Conservation (phyloP, 306 rosid genomes). For the Castanopsis chinensis region DNA sequence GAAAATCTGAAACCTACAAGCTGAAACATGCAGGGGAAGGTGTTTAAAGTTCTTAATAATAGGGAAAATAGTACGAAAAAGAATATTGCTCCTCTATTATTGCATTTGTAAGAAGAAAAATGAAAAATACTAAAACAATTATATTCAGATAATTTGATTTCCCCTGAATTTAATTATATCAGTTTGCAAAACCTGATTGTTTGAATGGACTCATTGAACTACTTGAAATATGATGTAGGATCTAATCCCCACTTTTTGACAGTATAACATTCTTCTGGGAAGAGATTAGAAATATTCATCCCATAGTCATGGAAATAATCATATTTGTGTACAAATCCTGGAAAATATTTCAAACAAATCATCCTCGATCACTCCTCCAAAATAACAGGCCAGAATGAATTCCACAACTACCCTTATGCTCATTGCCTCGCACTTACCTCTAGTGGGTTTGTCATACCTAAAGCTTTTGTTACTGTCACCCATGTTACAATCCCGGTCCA, state of each 20-base stretch:
- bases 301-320: neutral
- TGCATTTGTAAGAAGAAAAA: too few species aligned
- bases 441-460: neutral
- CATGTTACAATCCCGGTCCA: neutral
- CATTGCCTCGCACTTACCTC: slow-evolving; percentile 1
- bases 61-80: too few species aligned
- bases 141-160: neutral
- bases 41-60: too few species aligned
- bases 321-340: neutral
- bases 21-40: too few species aligned
- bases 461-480: neutral
- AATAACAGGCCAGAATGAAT: neutral
- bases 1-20: too few species aligned
- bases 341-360: slow-evolving; percentile 10
- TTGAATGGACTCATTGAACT: neutral
- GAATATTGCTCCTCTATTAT: too few species aligned
- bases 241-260: too few species aligned
- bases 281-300: neutral
- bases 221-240: neutral
- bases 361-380: slow-evolving; percentile 22
- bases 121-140: too few species aligned
- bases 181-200: neutral
- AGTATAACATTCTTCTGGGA: neutral
- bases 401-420: neutral
- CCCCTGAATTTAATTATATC: neutral